A percentile compares a stretch with the other conserved stretches of the same genome.
phyloP scores from a whole-genome alignment of 2,329 filamentous ascomycete genomes.

The Hypoxylon sp. region DNA sequence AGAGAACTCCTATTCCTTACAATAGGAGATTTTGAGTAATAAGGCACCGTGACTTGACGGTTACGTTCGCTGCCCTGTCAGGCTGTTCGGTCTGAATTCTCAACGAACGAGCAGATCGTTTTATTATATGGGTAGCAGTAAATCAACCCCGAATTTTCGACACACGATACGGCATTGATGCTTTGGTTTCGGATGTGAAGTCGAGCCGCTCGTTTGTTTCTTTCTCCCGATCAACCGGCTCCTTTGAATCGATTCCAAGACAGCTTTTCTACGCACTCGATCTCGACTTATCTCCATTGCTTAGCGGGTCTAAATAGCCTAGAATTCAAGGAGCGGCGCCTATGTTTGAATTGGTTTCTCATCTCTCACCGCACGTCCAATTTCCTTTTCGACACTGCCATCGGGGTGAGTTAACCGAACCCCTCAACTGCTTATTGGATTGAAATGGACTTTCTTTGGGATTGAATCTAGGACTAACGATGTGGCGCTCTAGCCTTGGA shows the following conservation, averaged over 20 bases:
- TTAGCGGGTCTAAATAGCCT: conserved; percentile 15
- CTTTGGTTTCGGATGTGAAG: conserved; percentile 48
- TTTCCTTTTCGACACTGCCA: conserved; percentile 20
- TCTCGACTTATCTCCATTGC: conserved; percentile 5
- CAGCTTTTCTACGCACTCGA: conserved; percentile 20
- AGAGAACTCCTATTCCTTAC: conserved; percentile 20
- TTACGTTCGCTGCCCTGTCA: conserved; percentile 21
- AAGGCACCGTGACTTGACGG: conserved; percentile 14
- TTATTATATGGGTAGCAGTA: conserved; percentile 13
- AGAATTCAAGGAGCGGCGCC: conserved; percentile 10
- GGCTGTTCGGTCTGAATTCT: conserved; percentile 2
- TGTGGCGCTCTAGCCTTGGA: conserved; percentile 44
- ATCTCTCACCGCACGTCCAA: conserved; percentile 18
- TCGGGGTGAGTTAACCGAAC: conserved; percentile 35
- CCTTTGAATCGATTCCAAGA: conserved; percentile 28
- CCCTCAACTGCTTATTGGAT: conserved; percentile 28
- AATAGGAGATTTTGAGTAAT: conserved; percentile 26
- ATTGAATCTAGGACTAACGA: conserved; percentile 36
- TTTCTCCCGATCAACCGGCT: conserved; percentile 42
- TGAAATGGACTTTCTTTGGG: conserved; percentile 29
- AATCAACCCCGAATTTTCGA: conserved; percentile 23
- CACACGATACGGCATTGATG: conserved; percentile 41
- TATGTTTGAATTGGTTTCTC: conserved; percentile 30
- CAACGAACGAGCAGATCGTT: conserved; percentile 2
- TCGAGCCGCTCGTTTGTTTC: conserved; percentile 44